Base-by-base conservation (phyloP, 768 basidiomycete species). In the Suillus paluster region DNA sequence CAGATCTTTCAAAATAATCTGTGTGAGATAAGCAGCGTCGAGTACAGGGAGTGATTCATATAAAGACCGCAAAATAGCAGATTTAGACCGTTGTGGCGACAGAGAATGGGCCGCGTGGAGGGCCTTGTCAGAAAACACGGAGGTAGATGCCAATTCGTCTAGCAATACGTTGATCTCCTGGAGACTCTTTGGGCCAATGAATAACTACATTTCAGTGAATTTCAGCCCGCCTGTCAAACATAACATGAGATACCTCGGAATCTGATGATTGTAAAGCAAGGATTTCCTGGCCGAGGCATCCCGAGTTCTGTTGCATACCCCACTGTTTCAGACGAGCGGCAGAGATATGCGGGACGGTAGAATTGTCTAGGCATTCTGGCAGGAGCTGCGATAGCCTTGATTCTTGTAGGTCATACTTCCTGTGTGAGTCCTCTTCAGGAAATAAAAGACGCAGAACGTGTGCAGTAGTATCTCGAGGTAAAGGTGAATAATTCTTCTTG, bases 1-100 rank as follows among this genome's bases (percentile, higher is more conserved):
- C 0, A 98, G 77, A 71, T 98, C 95, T 64, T 91, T 91, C 39
- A 97, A 83, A 62, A 98, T 91, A 64, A 97, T 89, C 69, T 98
- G 95, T 0, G 91, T 90, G 53, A 96, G 78, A 63, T 89, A 83
- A 1, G 85, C 80, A 2, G 89, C 83, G 44, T 92, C 89, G 12
- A 75, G 73, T 0, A 93, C 86, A 1, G 86, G 79, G 11, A 94
- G 76, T 3, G 78, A 73, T 44, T 80, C 78, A 64, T 86, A 95
- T 4, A 96, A 79, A 17, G 77, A 72, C n/a, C 77, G 76, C 2
- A 95, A 77, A 61, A 87, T 80, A 12, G 49, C 60, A 10, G 56
- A 57, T 39, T 72, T 73, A 0, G 76, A 67, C 3, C 78, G 77
- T 53, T 73, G 78, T 4, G 67, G 63, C 36, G 76, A 73, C 11